These are phyloP conservation scores for Anthoceros angustus DNA, from an alignment of 225 moss, liverwort and hornwort species.

Conservation along the genomic window DNA sequence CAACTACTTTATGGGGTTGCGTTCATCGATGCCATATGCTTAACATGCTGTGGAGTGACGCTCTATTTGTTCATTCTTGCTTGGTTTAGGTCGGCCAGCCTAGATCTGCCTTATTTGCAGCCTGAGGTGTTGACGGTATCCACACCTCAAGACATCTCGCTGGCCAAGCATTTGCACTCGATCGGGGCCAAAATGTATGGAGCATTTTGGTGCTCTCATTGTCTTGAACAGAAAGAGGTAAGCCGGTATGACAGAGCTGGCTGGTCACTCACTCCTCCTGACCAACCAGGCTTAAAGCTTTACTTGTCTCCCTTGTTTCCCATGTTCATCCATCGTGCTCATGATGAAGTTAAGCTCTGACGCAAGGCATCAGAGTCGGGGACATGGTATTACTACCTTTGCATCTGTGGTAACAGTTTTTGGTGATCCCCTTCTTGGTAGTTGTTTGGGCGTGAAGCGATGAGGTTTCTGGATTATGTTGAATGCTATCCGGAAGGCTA, in stretches of 20 bases:
- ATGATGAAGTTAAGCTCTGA: too few species aligned
- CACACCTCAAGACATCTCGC: slow-evolving; percentile 34
- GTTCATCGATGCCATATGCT: too few species aligned
- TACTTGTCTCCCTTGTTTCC: too few species aligned
- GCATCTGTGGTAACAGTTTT: too few species aligned
- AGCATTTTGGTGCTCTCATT: slow-evolving; percentile 99
- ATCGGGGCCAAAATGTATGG: slow-evolving; percentile 97
- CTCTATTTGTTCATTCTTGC: too few species aligned
- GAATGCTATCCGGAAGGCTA: slow-evolving; percentile 98
- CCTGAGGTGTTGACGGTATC: slow-evolving; percentile 75
- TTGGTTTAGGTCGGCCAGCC: slow-evolving; percentile 21
- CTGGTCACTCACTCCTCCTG: background rate
- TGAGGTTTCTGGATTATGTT: slow-evolving; percentile 78
- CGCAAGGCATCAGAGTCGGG: too few species aligned
- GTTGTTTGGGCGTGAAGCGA: slow-evolving; percentile 98
- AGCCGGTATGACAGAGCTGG: background rate
- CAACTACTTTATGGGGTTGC: too few species aligned
- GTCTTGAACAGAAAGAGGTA: slow-evolving; percentile 93
- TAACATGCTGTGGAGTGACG: too few species aligned
- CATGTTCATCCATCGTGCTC: too few species aligned
- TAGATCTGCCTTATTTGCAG: slow-evolving; percentile 60
- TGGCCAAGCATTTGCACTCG: slow-evolving; percentile 77
- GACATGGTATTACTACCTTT: too few species aligned
- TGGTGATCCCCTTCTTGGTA: slow-evolving; percentile 17
- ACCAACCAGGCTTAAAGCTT: background rate